A percentile compares a stretch with the other conserved stretches of the same genome.
These are phyloP conservation scores for Mercurialis annua DNA, from an alignment of 345 rosid species.

Conservation along the genomic window DNA sequence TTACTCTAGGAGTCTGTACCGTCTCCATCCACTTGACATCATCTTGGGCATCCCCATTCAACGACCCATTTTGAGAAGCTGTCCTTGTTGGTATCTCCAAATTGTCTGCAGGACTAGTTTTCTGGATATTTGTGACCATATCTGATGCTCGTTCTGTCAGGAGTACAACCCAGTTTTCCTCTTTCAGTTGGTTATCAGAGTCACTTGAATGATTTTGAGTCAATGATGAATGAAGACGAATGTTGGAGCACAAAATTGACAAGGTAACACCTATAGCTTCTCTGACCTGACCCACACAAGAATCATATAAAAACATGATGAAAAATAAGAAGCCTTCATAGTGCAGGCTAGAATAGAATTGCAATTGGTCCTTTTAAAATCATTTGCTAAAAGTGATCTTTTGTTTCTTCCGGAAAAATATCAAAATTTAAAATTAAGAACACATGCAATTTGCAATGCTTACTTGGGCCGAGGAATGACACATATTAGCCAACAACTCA, in stretches of 20 bases:
- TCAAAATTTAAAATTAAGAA: background rate
- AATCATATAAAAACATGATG: slow-evolving; percentile 14
- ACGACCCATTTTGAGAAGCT: slow-evolving; percentile 42
- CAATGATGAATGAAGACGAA: slow-evolving; percentile 62
- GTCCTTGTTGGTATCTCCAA: slow-evolving; percentile 42
- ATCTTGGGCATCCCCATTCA: slow-evolving; percentile 58
- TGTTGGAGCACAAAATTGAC: slow-evolving; percentile 81
- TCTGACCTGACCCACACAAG: slow-evolving; percentile 60
- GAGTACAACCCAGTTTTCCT: slow-evolving; percentile 58
- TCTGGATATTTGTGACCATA: slow-evolving; percentile 70
- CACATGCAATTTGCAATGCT: slow-evolving; percentile 23
- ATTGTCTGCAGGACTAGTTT: slow-evolving; percentile 52
- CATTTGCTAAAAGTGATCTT: background rate
- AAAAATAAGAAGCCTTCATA: background rate
- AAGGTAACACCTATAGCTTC: slow-evolving; percentile 90
- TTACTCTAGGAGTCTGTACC: slow-evolving; percentile 41
- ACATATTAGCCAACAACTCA: slow-evolving; percentile 79
- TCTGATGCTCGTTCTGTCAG: slow-evolving; percentile 70
- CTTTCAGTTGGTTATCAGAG: slow-evolving; percentile 39
- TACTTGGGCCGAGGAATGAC: slow-evolving; percentile 98
- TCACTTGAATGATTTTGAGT: slow-evolving; percentile 42
- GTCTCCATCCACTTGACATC: slow-evolving; percentile 99
- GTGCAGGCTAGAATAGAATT: background rate
- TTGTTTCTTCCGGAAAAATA: background rate
- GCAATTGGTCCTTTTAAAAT: background rate